Percentiles rank a stretch among this genome's conserved stretches.
These are phyloP conservation scores for Xerocomus amazonicus DNA, from an alignment of 1,284 basidiomycete species.

Conservation along the genomic window DNA sequence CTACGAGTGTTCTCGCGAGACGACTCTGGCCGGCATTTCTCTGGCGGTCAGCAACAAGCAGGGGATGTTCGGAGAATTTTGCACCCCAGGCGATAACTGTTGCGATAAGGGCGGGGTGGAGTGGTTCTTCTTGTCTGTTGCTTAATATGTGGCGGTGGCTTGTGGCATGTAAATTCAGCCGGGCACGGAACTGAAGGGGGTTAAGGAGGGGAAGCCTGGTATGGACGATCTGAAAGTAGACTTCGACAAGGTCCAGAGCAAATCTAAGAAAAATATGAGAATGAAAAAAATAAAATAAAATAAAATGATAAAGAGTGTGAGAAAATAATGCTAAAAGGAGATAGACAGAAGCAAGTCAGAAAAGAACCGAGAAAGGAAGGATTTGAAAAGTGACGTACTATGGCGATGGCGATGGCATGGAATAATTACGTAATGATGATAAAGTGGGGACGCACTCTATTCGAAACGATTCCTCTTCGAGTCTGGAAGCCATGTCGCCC, in stretches of 20 bases:
- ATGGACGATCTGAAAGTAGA: constrained; percentile 86
- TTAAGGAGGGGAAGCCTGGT: constrained; percentile 79
- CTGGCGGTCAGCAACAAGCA: constrained; percentile 74
- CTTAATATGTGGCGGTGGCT: constrained; percentile 23
- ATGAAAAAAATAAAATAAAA: constrained; percentile 18
- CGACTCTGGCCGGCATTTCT: constrained; percentile 70
- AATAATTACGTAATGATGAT: constrained; percentile 26
- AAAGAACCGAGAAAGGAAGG: constrained; percentile 13
- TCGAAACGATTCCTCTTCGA: constrained; percentile 68
- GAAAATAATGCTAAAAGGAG: constrained; percentile 9
- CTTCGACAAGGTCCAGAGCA: constrained; percentile 83
- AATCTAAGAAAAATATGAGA: constrained; percentile 48
- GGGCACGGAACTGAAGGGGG: constrained; percentile 68
- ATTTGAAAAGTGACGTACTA: constrained; percentile 27
- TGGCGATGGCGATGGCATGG: constrained; percentile 25
- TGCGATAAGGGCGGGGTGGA: constrained; percentile 76
- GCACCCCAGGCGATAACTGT: constrained; percentile 91
- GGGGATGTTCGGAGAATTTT: constrained; percentile 85
- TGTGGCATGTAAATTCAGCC: constrained; percentile 49
- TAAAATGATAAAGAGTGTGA: constrained; percentile 27
- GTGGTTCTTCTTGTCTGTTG: constrained; percentile 34
- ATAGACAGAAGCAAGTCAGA: constrained; percentile 16
- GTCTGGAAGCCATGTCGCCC: constrained; percentile 65
- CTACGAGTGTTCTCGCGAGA: constrained; percentile 73
- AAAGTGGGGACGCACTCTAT: constrained; percentile 59